phyloP scores from a whole-genome alignment of 345 rosid genomes.

The Crucihimalaya himalaica region DNA sequence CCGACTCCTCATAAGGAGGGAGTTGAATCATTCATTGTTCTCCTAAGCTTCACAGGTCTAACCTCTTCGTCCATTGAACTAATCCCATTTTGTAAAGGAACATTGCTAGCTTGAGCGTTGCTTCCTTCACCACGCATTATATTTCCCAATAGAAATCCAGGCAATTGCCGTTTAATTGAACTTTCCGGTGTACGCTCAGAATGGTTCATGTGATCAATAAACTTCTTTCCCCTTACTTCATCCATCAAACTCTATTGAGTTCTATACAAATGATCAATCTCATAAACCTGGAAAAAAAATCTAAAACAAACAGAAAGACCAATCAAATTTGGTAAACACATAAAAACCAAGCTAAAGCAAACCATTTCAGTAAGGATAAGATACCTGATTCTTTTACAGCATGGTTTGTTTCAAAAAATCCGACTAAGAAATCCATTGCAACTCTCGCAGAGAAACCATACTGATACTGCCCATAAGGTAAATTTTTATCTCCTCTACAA shows the following conservation, averaged over 20 bases:
- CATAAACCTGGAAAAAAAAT: constrained; percentile 35
- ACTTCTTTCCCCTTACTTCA: constrained; percentile 49
- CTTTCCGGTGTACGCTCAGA: constrained; percentile 38
- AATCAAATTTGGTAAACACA: not conserved
- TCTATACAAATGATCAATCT: constrained; percentile 70
- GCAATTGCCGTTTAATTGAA: constrained; percentile 57
- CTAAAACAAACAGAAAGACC: not conserved
- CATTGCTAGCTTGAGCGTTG: constrained; percentile 52
- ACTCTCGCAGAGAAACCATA: constrained; percentile 52
- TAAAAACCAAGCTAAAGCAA: not conserved
- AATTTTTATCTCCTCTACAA: constrained; percentile 53
- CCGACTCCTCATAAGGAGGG: constrained; percentile 45
- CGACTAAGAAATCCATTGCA: constrained; percentile 49
- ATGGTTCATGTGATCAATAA: constrained; percentile 20
- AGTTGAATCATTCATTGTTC: constrained; percentile 78
- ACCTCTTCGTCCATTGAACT: constrained; percentile 58
- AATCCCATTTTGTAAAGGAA: constrained; percentile 55
- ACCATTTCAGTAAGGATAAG: constrained; percentile 2
- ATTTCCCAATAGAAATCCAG: constrained; percentile 54
- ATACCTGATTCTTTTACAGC: constrained; percentile 68
- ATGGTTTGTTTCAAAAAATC: constrained; percentile 68
- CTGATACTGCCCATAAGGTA: no score
- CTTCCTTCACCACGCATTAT: constrained; percentile 52
- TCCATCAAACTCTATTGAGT: constrained; percentile 72
- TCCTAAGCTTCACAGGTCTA: constrained; percentile 74